Conservation (phyloP, 2,329 filamentous ascomycete species). For the Ascochyta koolunga region DNA sequence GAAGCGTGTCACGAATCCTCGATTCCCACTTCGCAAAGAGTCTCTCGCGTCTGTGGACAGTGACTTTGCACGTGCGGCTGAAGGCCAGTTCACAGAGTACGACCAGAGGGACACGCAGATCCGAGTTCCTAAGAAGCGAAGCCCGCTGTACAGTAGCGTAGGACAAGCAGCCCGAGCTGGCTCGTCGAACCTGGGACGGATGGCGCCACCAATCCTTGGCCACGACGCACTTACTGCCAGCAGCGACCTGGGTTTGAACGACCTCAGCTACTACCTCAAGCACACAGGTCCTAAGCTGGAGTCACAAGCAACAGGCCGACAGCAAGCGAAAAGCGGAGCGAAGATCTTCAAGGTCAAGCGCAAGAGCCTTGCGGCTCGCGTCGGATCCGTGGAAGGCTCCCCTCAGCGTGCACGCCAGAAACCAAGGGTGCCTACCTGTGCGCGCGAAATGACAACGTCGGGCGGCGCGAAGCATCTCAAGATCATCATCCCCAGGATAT, state of each 20-base stretch:
- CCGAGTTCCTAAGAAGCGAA: constrained; percentile 18
- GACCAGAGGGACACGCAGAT: constrained; percentile 23
- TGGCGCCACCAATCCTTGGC: constrained; percentile 43
- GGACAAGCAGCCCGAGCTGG: constrained; percentile 25
- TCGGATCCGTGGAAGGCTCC: constrained; percentile 31
- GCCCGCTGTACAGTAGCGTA: constrained; percentile 3
- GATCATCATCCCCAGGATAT: constrained; percentile 34
- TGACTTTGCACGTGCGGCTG: constrained; percentile 31
- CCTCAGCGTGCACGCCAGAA: constrained; percentile 22
- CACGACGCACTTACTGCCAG: constrained; percentile 39
- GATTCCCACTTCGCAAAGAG: constrained; percentile 20
- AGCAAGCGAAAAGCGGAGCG: constrained; percentile 26
- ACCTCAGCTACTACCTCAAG: constrained; percentile 39
- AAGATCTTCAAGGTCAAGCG: constrained; percentile 34
- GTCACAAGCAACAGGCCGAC: constrained; percentile 8
- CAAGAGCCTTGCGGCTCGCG: constrained; percentile 31
- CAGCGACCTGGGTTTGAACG: constrained; percentile 34
- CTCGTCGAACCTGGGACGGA: constrained; percentile 28
- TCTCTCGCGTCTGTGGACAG: constrained; percentile 23
- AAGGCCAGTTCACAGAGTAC: constrained; percentile 33
- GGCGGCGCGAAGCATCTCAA: constrained; percentile 38
- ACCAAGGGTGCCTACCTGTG: constrained; percentile 30
- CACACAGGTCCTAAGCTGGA: constrained; percentile 36
- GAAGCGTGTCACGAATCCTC: constrained; percentile 28
- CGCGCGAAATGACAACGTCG: constrained; percentile 36